Conservation (phyloP, 768 basidiomycete genomes). For the Lactarius pseudohatsudake region DNA sequence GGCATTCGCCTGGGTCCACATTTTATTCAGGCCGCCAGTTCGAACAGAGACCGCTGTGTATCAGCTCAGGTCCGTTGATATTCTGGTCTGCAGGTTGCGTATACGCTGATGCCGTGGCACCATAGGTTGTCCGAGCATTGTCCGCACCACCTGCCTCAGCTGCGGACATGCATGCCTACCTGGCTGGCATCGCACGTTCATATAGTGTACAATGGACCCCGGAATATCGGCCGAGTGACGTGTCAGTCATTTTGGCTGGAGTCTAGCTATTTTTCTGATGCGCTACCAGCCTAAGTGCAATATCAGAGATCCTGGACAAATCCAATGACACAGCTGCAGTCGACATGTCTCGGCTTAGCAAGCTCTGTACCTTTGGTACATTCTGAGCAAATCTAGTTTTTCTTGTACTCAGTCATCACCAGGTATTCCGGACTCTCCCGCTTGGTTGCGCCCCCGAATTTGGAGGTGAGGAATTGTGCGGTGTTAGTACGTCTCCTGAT, state of each 20-base stretch:
- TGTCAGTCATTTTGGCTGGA: constrained; percentile 42
- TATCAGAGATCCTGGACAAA: constrained; percentile 63
- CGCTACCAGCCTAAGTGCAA: constrained; percentile 45
- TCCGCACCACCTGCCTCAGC: constrained; percentile 56
- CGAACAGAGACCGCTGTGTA: constrained; percentile 54
- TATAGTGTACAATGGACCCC: constrained; percentile 62
- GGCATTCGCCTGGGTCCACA: constrained; percentile 55
- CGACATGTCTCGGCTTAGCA: constrained; percentile 55
- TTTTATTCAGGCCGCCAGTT: constrained; percentile 52
- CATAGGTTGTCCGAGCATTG: constrained; percentile 52
- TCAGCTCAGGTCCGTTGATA: constrained; percentile 45
- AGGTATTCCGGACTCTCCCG: constrained; percentile 75
- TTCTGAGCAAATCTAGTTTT: constrained; percentile 17
- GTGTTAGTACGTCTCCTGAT: constrained; percentile 12
- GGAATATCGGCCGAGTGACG: constrained; percentile 57
- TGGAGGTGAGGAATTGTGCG: constrained; percentile 60
- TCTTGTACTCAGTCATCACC: constrained; percentile 13
- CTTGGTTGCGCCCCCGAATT: constrained; percentile 72
- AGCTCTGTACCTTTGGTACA: constrained; percentile 62
- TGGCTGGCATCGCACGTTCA: constrained; percentile 52
- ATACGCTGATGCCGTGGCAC: constrained; percentile 8
- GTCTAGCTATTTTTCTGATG: constrained; percentile 17
- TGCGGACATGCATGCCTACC: constrained; percentile 52
- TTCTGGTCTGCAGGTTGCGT: neutral
- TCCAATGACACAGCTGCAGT: constrained; percentile 48